Base-by-base conservation (phyloP, 352 stramenopile species). In the Pythium aquatile region DNA sequence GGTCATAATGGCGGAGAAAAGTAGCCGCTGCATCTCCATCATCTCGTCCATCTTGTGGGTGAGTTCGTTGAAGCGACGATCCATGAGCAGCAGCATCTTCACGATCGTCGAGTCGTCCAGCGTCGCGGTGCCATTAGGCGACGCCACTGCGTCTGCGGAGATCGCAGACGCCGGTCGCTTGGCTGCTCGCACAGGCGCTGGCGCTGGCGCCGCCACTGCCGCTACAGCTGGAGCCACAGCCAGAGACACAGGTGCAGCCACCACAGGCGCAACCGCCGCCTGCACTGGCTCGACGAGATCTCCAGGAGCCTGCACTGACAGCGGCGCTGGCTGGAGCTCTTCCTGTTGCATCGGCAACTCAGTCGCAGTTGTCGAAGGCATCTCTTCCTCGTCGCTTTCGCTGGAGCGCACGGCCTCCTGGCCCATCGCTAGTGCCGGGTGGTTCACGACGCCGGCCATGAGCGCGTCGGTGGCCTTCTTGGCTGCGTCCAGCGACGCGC, bases 31-130 rank as follows among this genome's bases (percentile, higher is more conserved):
- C 33, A 82, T 79, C 39, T 90, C 81, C 44, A 91, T 81, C 73
- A 93, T 85, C 42, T 91, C 77, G 49, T 77, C 70, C 79, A 93
- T 86, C 64, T 89, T 91, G 57, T 75, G 61, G 32, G 84, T 70
- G n/a, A 93, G 70, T 55, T 93, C 84, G 56, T 88, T 81, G 58
- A 88, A 89, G 11, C 82, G 79, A 47, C 78, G 79, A 49, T 93
- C 79, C 73, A 91, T 85, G 37, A 90, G 61, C 52, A 75, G 66
- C 35, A 90, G 73, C 55, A 87, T 85, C 59, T 85, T 73, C 56
- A 85, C 33, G 35, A 62, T 65, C 37, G 68, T 65, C 54, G 58
- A 39, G 9, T 65, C 68, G 53, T 73, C 61, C 26, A 73, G 7
- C 7, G 32, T 40, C 2, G 35, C 35, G 24, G 42, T 24, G 29